phyloP scores from a whole-genome alignment of 305 asterid species.

The Euphrasia arctica region DNA sequence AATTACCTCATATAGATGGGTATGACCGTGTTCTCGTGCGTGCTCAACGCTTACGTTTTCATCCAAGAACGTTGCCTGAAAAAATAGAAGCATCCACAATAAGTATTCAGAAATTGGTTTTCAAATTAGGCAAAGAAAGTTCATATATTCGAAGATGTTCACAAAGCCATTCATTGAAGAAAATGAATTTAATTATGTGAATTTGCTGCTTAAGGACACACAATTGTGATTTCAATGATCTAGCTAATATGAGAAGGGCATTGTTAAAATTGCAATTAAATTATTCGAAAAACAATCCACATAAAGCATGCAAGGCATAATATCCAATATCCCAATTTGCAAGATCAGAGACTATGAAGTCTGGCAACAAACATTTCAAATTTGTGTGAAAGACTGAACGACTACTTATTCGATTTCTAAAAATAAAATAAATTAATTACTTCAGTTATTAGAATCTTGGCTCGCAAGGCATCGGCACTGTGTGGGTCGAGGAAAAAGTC shows the following conservation, averaged over 20 bases:
- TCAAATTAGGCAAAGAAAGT: slow-evolving; percentile 12
- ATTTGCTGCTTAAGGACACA: neutral
- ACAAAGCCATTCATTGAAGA: neutral
- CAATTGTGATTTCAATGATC: no score
- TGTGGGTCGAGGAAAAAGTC: slow-evolving; percentile 77
- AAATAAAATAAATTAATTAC: slow-evolving; percentile 37
- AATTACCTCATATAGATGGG: slow-evolving; percentile 82
- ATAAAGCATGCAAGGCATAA: neutral
- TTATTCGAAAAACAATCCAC: neutral
- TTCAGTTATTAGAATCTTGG: slow-evolving; percentile 92
- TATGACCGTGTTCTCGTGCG: slow-evolving; percentile 91
- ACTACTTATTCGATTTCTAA: slow-evolving; percentile 7
- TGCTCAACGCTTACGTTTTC: slow-evolving; percentile 67
- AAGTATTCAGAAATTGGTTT: slow-evolving; percentile 1
- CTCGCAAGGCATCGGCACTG: slow-evolving; percentile 94
- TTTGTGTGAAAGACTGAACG: slow-evolving; percentile 1
- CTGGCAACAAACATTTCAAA: neutral
- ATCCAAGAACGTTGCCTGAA: slow-evolving; percentile 95
- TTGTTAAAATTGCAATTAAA: neutral
- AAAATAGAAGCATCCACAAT: slow-evolving; percentile 21
- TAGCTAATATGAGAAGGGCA: no score
- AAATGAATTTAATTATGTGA: neutral
- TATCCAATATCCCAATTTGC: neutral
- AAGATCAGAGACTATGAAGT: neutral
- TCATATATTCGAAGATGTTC: neutral